phyloP scores from a whole-genome alignment of 2,329 filamentous ascomycete genomes.

The Colletotrichum sp. region DNA sequence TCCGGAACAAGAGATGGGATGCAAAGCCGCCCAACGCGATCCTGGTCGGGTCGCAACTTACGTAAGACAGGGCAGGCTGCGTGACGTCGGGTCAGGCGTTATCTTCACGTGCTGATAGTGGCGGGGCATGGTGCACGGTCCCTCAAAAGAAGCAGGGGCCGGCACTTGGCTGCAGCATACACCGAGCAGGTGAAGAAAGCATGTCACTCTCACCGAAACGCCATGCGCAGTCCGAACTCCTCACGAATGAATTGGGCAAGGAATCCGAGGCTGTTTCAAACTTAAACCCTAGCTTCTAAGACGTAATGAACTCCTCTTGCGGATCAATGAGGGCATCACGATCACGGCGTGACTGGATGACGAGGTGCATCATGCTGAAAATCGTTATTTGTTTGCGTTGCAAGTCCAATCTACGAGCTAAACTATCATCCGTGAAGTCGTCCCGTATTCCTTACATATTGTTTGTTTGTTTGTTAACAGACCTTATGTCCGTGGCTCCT shows the following conservation, averaged over 20 bases:
- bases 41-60: constrained; percentile 11
- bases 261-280: constrained; percentile 3
- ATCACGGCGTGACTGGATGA: not conserved
- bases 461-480: not conserved
- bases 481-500: not conserved
- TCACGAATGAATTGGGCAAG: not conserved
- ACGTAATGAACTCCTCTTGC: not conserved
- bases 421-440: not conserved
- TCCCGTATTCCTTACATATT: not conserved
- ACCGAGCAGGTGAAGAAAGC: not conserved
- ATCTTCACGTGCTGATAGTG: constrained; percentile 12
- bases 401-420: not conserved
- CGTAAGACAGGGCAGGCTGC: not conserved
- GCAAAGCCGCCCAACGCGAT: constrained; percentile 1
- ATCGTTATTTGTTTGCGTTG: not conserved
- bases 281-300: not conserved
- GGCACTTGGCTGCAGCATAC: not conserved
- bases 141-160: not conserved
- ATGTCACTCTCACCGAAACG: not conserved
- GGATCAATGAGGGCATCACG: not conserved
- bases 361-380: not conserved
- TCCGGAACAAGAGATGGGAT: not conserved
- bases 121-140: not conserved
- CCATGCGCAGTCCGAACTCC: not conserved
- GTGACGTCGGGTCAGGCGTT: not conserved